Evolutionary conservation across 2,329 filamentous ascomycete species (phyloP), one percentile per base, ranked within the genome.

Genomic region (Diatrype stigma): DNA sequence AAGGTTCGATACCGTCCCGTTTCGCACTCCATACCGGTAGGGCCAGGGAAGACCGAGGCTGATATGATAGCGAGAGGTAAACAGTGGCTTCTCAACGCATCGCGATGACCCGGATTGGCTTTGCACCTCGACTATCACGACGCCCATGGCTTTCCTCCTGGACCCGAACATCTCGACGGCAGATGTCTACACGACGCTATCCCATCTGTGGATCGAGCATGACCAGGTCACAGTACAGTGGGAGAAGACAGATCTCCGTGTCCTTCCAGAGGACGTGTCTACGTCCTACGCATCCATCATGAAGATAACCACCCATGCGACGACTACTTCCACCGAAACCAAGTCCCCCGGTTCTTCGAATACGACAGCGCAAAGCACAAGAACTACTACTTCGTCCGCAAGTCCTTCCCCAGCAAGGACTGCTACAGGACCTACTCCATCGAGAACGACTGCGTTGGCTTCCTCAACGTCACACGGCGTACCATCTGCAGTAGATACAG

Each of bases 121-220:
- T 8, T 67, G 64, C 51, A 65, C 61, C 12, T 65, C 63, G 11
- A 52, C 53, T 12, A 54, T 66, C 23, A 61, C 60, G 8, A 58
- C 53, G 4, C 61, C 62, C 1, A 65, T 65, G 60, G 49, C 56
- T 17, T 65, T 67, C 37, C 54, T 67, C 5, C 56, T 67, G n/a
- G 52, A 59, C 22, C 60, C 63, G 0, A 58, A 64, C 21, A 62
- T 66, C 45, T 57, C 60, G 6, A 63, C 65, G 5, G 40, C 59
- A 37, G 62, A 67, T 37, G 51, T 67, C 35, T 66, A 63, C 47
- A 66, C 64, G 0, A 64, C 60, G 1, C 47, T 66, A 2, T 58
- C 63, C 42, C 48, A 47, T 21, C 48, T 64, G 23, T 59, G 48
- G 56, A 62, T 66, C 30, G 56, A 62, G 46, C 64, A 66, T 34